phyloP scores from a whole-genome alignment of 1,139 yeast genomes.

The Diutina catenulata region DNA sequence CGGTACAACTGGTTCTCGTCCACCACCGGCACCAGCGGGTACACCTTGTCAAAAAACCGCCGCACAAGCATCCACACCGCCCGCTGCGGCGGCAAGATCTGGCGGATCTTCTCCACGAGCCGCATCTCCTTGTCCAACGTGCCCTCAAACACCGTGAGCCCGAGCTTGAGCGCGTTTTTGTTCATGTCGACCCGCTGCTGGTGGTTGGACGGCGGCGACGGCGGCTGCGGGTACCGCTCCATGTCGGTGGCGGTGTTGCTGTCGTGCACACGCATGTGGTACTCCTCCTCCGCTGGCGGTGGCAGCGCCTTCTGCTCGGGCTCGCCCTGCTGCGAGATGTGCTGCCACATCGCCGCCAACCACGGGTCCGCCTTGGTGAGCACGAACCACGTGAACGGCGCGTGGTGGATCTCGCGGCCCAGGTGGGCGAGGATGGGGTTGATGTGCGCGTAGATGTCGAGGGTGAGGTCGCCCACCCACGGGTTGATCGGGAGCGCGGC shows the following conservation, averaged over 20 bases:
- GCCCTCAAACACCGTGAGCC: conserved; percentile 3
- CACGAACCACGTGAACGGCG: conserved; percentile 39
- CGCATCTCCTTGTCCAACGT: neutral
- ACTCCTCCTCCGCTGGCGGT: neutral
- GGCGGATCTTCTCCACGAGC: neutral
- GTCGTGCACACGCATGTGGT: too few species aligned
- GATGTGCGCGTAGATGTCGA: neutral
- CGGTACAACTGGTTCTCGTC: conserved; percentile 27
- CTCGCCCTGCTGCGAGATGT: conserved; percentile 14
- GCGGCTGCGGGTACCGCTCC: conserved; percentile 16
- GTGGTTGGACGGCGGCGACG: conserved; percentile 13
- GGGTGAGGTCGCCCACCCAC: neutral
- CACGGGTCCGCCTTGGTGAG: conserved; percentile 38
- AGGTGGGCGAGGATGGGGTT: neutral
- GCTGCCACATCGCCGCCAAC: conserved; percentile 20
- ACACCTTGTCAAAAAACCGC: conserved; percentile 30
- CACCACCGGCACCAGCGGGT: conserved; percentile 39
- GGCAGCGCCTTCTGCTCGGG: conserved; percentile 10
- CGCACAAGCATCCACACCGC: conserved; percentile 21
- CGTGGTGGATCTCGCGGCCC: conserved; percentile 27
- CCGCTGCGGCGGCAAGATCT: conserved; percentile 24
- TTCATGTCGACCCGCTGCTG: conserved; percentile 13
- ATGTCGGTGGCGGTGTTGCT: conserved; percentile 11
- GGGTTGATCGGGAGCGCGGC: too few species aligned
- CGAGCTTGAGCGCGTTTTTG: conserved; percentile 6